Percentiles rank a stretch among this genome's conserved stretches.
These are phyloP conservation scores for Alectoria sarmentosa DNA, from an alignment of 495 filamentous ascomycete species.

Conservation along the genomic window DNA sequence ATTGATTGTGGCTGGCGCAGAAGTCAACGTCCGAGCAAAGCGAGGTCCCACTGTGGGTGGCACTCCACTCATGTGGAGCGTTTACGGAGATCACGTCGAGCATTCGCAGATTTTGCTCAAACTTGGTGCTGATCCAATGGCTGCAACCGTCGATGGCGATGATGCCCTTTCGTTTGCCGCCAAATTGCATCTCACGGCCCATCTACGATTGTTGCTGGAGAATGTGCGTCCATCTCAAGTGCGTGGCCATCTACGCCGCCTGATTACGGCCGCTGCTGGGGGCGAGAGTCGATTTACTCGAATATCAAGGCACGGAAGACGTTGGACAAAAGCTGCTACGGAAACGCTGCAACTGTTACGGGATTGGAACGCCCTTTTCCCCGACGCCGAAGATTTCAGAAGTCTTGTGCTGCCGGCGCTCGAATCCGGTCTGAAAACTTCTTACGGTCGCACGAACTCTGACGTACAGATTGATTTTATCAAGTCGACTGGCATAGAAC, in stretches of 20 bases:
- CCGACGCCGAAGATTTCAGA: conserved; percentile 21
- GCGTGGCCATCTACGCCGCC: conserved; percentile 18
- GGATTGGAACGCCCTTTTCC: conserved; percentile 23
- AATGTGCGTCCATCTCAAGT: conserved; percentile 24
- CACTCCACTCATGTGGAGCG: conserved; percentile 29
- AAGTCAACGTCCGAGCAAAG: conserved; percentile 28
- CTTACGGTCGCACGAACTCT: conserved; percentile 28
- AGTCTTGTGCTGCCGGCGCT: conserved; percentile 20
- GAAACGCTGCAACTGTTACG: conserved; percentile 22
- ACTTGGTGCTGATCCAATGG: conserved; percentile 27
- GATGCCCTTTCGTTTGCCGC: conserved; percentile 27
- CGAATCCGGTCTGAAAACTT: conserved; percentile 12
- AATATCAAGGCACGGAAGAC: conserved; percentile 24
- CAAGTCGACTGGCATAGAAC: conserved; percentile 14
- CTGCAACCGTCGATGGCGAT: conserved; percentile 17
- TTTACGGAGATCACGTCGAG: conserved; percentile 23
- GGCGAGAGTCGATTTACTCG: conserved; percentile 28
- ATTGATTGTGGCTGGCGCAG: conserved; percentile 28
- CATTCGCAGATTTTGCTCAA: conserved; percentile 26
- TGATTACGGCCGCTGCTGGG: conserved; percentile 23
- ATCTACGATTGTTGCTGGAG: conserved; percentile 26
- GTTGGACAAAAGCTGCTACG: conserved; percentile 21
- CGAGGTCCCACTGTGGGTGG: conserved; percentile 27
- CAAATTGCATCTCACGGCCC: conserved; percentile 23
- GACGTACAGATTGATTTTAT: conserved; percentile 27